These are phyloP conservation scores for Aegilops bicornis DNA, from an alignment of 176 grass and related monocot species.

Conservation along the genomic window DNA sequence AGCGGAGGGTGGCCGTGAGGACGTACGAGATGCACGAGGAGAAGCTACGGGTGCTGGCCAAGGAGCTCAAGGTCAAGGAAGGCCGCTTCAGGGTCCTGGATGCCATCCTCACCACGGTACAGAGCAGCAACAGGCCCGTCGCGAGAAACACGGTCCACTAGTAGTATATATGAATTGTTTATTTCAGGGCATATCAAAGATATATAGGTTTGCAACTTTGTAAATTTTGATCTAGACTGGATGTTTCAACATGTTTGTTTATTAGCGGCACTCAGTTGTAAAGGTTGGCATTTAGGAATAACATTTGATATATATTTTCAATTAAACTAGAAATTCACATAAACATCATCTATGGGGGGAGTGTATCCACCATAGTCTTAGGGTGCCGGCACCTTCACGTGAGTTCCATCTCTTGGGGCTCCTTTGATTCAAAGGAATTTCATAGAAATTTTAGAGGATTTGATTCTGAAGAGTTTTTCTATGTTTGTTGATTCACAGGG, in stretches of 20 bases:
- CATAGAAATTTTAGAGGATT: no score
- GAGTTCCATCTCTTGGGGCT: no score
- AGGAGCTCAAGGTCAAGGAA: slow-evolving; percentile 4
- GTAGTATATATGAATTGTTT: not conserved
- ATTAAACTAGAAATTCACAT: no score
- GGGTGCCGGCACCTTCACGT: no score
- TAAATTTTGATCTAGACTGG: not conserved
- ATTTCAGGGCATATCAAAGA: not conserved
- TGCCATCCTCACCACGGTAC: slow-evolving; percentile 33
- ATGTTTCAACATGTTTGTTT: no score
- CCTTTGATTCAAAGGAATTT: no score
- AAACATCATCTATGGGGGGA: no score
- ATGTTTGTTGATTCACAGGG: no score
- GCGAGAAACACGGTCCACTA: no score
- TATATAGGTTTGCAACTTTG: not conserved
- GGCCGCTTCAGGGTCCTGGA: slow-evolving; percentile 21
- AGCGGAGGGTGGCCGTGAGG: not conserved
- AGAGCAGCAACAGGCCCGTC: not conserved
- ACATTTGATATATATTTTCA: not conserved
- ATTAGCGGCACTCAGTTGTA: not conserved
- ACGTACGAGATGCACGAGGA: not conserved
- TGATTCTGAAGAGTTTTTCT: no score
- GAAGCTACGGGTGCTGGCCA: slow-evolving; percentile 15
- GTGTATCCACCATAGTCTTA: no score
- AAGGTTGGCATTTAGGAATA: not conserved